Conservation (phyloP, 208 protist genomes). For the Trypanosoma mega region DNA sequence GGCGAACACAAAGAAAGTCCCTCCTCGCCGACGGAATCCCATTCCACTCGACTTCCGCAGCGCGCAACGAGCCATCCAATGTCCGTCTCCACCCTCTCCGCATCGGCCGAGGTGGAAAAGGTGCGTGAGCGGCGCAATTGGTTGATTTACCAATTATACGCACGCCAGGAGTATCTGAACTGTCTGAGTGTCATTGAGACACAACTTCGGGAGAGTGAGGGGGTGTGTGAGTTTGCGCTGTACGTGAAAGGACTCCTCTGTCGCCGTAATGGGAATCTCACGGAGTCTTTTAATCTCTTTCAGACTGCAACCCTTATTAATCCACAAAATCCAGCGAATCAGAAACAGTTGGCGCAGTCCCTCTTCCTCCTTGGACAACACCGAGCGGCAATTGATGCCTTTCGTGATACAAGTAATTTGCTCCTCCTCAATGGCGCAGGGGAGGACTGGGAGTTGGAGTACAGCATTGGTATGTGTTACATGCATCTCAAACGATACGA, state of each 20-base stretch:
- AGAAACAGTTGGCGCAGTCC: constrained; percentile 93
- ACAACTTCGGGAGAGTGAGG: constrained; percentile 75
- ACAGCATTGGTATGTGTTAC: constrained; percentile 93
- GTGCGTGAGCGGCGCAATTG: constrained; percentile 91
- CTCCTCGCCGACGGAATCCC: not conserved
- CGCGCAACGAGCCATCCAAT: not conserved
- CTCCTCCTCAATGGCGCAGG: constrained; percentile 31
- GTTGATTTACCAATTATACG: constrained; percentile 93
- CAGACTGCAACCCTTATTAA: constrained; percentile 88
- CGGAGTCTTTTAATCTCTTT: constrained; percentile 94
- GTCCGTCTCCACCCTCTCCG: not conserved
- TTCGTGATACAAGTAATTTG: constrained; percentile 76
- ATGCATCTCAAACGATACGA: constrained; percentile 75
- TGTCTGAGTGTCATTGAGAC: constrained; percentile 90
- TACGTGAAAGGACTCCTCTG: constrained; percentile 94
- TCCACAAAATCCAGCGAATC: constrained; percentile 82
- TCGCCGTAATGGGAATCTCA: constrained; percentile 89
- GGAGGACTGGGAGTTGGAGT: constrained; percentile 91
- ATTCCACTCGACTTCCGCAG: not conserved
- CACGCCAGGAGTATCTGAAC: constrained; percentile 85
- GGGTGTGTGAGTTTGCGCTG: constrained; percentile 88
- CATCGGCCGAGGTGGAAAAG: constrained; percentile 23
- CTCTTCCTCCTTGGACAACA: constrained; percentile 92
- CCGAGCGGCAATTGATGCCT: constrained; percentile 87
- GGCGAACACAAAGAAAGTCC: too few species aligned